A percentile compares a stretch with the other conserved stretches of the same genome.
Evolutionary conservation across 768 basidiomycete genomes (phyloP).

Genomic region (Trametes cinnabarina): DNA sequence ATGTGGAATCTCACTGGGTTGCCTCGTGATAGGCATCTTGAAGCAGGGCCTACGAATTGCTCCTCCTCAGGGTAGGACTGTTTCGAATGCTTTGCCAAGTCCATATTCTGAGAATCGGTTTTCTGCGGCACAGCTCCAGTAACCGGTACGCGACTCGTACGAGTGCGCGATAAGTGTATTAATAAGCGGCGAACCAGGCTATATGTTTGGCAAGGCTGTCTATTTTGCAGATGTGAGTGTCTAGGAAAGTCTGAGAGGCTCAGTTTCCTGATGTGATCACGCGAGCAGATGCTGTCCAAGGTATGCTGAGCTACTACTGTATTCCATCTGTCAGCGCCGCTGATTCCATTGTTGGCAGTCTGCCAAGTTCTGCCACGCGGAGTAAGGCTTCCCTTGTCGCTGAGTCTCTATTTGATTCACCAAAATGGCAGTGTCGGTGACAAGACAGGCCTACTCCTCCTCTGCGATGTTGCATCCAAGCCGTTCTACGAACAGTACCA

Average conservation of each 20-base stretch:
- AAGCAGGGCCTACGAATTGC: slow-evolving; percentile 64
- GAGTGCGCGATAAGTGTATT: too few relatives aligned
- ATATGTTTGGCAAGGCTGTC: slow-evolving; percentile 68
- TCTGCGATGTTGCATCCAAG: slow-evolving; percentile 59
- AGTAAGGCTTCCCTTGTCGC: slow-evolving; percentile 33
- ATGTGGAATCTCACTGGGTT: too few relatives aligned
- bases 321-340: background rate
- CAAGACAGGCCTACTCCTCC: slow-evolving; percentile 51
- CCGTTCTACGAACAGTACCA: slow-evolving; percentile 49
- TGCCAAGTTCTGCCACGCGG: slow-evolving; percentile 52
- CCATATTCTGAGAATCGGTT: too few relatives aligned
- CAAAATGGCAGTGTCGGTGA: slow-evolving; percentile 44
- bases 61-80: slow-evolving; percentile 52
- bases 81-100: too few relatives aligned
- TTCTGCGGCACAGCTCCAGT: slow-evolving; percentile 40
- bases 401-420: background rate
- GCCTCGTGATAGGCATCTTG: slow-evolving; percentile 43
- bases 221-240: slow-evolving; percentile 59
- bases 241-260: too few relatives aligned
- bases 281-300: slow-evolving; percentile 61
- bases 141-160: slow-evolving; percentile 33
- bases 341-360: slow-evolving; percentile 35
- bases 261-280: too few relatives aligned
- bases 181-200: slow-evolving; percentile 27
- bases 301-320: slow-evolving; percentile 26